Base-by-base conservation (phyloP, 495 filamentous ascomycete species). In the Platismatia glauca region DNA sequence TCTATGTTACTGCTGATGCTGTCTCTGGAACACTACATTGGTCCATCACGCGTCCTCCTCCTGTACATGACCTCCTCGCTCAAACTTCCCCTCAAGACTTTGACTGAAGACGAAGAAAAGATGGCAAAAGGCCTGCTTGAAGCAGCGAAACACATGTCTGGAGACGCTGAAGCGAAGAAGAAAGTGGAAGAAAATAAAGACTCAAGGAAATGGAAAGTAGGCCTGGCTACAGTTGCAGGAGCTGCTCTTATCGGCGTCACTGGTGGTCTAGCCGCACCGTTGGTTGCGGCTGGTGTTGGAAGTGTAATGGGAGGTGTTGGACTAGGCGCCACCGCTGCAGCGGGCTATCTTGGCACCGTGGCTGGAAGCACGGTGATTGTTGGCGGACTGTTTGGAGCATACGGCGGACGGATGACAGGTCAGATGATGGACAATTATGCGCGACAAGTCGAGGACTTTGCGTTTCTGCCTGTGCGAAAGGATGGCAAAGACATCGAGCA, bases 341-440 rank as follows among this genome's bases (percentile, higher is more conserved):
- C 91, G 12, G 65, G 67, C 4, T 69, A 95, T 64, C 76, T 98
- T 0, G 94, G 90, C 15, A 77, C 85, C n/a, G 72, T 97, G 57
- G 89, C 90, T 13, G 82, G 88, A 37, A 95, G 85, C 66, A 80
- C 82, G 5, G 82, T 91, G 20, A 75, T 90, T 57, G 87, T 95
- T 24, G 93, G 90, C 9, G 82, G 86, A 52, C 73, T 97, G 20
- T 96, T 98, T 69, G 93, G 93, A 37, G 89, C 91, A 11, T 95
- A 94, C 71, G 91, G 91, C 29, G 89, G 85, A 27, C 81, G 88
- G 18, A 91, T 93, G 84, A 88, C 87, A 1, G 86, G 87, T 33
- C 84, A 89, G 70, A 87, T 90, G 83, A 88, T 97, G 82, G 90
- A 94, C 64, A 80, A 86, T 48, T 94, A 95, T 71, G 85, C 89